A percentile compares a stretch with the other conserved stretches of the same genome.
These are phyloP conservation scores for Lavandula angustifolia DNA, from an alignment of 257 asterid genomes.

Conservation along the genomic window DNA sequence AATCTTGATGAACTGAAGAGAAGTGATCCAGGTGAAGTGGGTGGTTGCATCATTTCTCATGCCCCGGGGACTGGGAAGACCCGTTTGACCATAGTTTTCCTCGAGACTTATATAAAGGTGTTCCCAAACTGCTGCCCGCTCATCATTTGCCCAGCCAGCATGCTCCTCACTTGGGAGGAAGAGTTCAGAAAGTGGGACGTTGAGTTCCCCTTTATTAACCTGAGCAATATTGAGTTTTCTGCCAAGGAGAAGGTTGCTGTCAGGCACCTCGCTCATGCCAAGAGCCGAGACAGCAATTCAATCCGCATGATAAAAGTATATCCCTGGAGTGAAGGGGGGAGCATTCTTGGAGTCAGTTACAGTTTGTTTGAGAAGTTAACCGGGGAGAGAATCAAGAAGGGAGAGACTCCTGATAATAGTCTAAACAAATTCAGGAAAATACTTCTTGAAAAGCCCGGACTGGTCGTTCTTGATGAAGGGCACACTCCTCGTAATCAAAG, in stretches of 20 bases:
- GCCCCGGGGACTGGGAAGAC: slow-evolving; percentile 83
- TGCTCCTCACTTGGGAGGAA: slow-evolving; percentile 72
- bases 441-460: slow-evolving; percentile 51
- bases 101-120: slow-evolving; percentile 47
- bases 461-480: slow-evolving; percentile 67
- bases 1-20: slow-evolving; percentile 39
- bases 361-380: slow-evolving; percentile 47
- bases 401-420: slow-evolving; percentile 10
- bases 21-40: slow-evolving; percentile 35
- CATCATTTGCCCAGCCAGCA: slow-evolving; percentile 61
- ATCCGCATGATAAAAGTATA: slow-evolving; percentile 45
- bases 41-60: slow-evolving; percentile 77
- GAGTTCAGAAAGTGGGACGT: slow-evolving; percentile 62
- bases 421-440: slow-evolving; percentile 24
- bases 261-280: background rate
- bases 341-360: slow-evolving; percentile 61
- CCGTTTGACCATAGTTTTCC: slow-evolving; percentile 50
- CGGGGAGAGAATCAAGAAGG: slow-evolving; percentile 30
- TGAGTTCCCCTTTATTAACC: slow-evolving; percentile 53
- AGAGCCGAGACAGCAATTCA: slow-evolving; percentile 9
- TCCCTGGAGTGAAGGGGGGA: slow-evolving; percentile 39
- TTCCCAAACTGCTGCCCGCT: slow-evolving; percentile 53
- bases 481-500: slow-evolving; percentile 57
- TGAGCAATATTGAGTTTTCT: slow-evolving; percentile 36
- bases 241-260: slow-evolving; percentile 35